A percentile compares a stretch with the other conserved stretches of the same genome.
Conservation (phyloP, 108 stramenopile genomes). For the Conticribra guillardii region DNA sequence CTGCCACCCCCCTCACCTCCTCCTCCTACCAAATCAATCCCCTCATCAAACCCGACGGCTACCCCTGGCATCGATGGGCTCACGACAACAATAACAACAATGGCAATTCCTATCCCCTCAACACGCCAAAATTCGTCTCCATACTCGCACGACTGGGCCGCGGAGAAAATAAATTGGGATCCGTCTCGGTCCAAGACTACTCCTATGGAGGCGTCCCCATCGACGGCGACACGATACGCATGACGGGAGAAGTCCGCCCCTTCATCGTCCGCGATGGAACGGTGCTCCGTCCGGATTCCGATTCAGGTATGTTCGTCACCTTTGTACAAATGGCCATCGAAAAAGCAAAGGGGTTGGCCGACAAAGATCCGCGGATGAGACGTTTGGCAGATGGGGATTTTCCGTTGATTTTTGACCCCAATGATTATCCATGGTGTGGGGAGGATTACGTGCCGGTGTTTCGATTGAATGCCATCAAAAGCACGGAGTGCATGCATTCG, state of each 20-base stretch:
- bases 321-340: constrained; percentile 26
- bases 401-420: constrained; percentile 30
- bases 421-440: constrained; percentile 36
- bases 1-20: constrained; percentile 13
- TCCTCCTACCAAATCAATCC: constrained; percentile 13
- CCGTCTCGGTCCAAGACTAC: constrained; percentile 18
- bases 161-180: constrained; percentile 28
- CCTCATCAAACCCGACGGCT: constrained; percentile 29
- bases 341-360: constrained; percentile 6
- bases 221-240: constrained; percentile 5
- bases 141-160: constrained; percentile 28
- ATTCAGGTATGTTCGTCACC: constrained; percentile 31
- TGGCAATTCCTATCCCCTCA: constrained; percentile 16
- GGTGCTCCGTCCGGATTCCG: constrained; percentile 19
- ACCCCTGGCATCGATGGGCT: constrained; percentile 46
- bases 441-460: constrained; percentile 37
- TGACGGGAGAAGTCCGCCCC: constrained; percentile 12
- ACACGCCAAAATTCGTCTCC: constrained; percentile 23
- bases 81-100: constrained; percentile 1
- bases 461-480: constrained; percentile 32
- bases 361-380: constrained; percentile 15
- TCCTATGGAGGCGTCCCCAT: background rate
- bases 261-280: constrained; percentile 30
- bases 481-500: constrained; percentile 18
- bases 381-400: constrained; percentile 26